Evolutionary conservation across 257 asterid genomes (phyloP), one percentile per base, ranked within the genome.

Genomic region (Fraxinus excelsior): DNA sequence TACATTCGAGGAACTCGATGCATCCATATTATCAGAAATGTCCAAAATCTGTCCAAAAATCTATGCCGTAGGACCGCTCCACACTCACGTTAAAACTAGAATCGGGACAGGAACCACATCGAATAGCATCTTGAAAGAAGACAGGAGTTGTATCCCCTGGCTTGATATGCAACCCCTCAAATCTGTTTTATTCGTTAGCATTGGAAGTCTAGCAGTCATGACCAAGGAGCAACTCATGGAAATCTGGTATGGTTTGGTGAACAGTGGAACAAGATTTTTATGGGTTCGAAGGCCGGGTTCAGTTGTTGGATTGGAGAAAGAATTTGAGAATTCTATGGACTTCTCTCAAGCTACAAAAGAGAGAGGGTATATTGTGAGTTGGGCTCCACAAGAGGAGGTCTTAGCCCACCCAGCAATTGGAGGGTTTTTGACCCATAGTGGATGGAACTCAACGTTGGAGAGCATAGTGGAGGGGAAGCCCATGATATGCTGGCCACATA

Each of bases 51-150:
- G 83, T 38, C 93, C 90, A 4, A 83, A 87, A n/a, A 70, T 89
- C 35, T 92, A 89, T 42, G 85, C 88, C 4, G 31, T 90, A 2
- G 97, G 96, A n/a, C 97, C 97, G 0, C 86, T 92, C 40, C 94
- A 92, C 35, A 18, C 87, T 0, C 95, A 87, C 73, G 58, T 88
- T 2, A 88, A 79, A 76, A 10, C 85, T 5, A 25, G 79, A 67
- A 75, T 79, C 0, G 64, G 70, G 4, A 0, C 0, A 1, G 74
- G 34, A 53, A 60, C 64, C 25, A 28, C 70, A 44, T 76, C 86
- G 12, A 82, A 70, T 29, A 87, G 91, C 11, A 72, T 90, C 0
- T 85, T 91, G 93, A 69, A 80, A 31, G 93, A 90, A 78, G 96
- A 90, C 65, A 38, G 19, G 66, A 74, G 79, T 62, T 90, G 96